Percentiles rank a stretch among this genome's conserved stretches.
These are phyloP conservation scores for Pythium phragmitis DNA, from an alignment of 352 stramenopile species.

Conservation along the genomic window DNA sequence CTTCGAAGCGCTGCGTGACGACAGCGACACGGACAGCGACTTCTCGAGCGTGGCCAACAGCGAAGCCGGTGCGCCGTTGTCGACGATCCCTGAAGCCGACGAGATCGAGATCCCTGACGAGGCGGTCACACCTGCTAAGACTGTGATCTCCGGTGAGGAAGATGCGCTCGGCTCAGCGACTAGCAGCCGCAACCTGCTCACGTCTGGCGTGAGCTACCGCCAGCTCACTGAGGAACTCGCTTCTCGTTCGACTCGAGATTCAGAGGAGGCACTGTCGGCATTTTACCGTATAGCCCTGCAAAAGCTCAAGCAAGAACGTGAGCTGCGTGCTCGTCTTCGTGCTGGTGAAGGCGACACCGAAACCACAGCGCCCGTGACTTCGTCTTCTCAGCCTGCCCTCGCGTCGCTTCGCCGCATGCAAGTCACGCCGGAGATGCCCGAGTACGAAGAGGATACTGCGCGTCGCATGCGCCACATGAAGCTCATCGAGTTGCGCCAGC, in stretches of 20 bases:
- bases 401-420: constrained; percentile 2
- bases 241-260: constrained; percentile 14
- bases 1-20: neutral
- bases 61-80: too few species aligned
- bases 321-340: constrained; percentile 25
- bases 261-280: neutral
- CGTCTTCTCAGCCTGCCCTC: neutral
- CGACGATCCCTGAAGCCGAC: neutral
- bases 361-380: neutral
- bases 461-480: constrained; percentile 35
- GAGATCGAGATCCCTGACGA: neutral
- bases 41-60: too few species aligned
- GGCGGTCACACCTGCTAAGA: neutral
- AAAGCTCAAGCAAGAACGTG: constrained; percentile 37
- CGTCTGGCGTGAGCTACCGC: constrained; percentile 28
- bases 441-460: constrained; percentile 22
- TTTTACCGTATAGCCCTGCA: constrained; percentile 32
- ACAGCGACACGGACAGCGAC: constrained; percentile 2
- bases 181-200: neutral
- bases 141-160: neutral
- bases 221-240: constrained; percentile 34
- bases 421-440: neutral
- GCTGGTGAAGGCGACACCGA: neutral
- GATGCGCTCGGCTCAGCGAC: neutral
- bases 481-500: constrained; percentile 37